Conservation (phyloP, 441 rosid genomes). For the Euphorbia celastroides region DNA sequence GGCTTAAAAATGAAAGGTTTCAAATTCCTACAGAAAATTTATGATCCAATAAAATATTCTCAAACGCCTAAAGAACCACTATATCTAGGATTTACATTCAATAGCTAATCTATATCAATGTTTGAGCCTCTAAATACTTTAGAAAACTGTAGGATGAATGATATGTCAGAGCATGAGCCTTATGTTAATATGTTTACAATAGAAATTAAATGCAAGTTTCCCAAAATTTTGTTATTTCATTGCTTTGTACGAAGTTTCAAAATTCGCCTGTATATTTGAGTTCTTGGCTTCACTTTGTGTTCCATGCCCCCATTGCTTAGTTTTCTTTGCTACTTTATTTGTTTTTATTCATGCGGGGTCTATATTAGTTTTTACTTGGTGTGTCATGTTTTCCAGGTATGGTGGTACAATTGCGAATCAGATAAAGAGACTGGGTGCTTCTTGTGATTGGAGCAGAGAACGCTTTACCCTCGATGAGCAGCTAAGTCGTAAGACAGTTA, state of each 20-base stretch:
- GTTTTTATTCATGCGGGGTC: background rate
- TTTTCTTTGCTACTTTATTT: background rate
- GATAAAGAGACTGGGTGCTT: conserved; percentile 96
- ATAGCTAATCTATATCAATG: background rate
- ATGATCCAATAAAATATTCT: background rate
- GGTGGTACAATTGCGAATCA: conserved; percentile 95
- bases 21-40: too few species aligned
- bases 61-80: background rate
- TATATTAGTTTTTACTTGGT: conserved; percentile 1
- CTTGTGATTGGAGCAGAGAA: conserved; percentile 97
- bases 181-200: background rate
- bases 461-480: conserved; percentile 94
- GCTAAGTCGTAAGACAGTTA: conserved; percentile 93
- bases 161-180: background rate
- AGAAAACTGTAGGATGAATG: background rate
- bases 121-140: background rate
- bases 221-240: background rate
- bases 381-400: conserved; percentile 48
- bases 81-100: background rate
- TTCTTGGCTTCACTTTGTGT: background rate
- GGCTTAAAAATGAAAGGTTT: background rate
- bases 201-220: background rate
- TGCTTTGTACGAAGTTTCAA: background rate
- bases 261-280: background rate
- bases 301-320: conserved; percentile 1